Base-by-base conservation (phyloP, 2,329 filamentous ascomycete genomes). In the Aspergillus glaucus region DNA sequence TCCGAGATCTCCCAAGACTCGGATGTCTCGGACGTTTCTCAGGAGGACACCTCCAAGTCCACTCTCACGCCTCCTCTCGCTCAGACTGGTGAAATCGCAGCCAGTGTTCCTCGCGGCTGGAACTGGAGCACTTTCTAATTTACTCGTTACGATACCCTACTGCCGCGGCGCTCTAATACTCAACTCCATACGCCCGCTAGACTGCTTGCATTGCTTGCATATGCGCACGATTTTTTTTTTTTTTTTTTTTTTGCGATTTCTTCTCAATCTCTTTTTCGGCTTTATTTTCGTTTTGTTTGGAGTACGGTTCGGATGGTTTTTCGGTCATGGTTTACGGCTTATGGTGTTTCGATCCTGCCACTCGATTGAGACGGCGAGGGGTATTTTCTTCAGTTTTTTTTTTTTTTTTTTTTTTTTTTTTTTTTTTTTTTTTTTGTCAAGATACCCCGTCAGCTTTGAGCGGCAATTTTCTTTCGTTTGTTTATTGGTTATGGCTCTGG, bases 91-190 rank as follows among this genome's bases (percentile, higher is more conserved):
- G 75, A 77, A 48, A 74, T 77, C 49, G 68, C 78, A 22, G 78
- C 77, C 22, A 81, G 78, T 59, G 72, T 80, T 49, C 78, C 79
- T 46, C 73, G 75, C 46, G 78, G 79, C 58, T 82, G 79, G 79
- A 78, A 78, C 61, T 82, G 79, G 79, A 81, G 79, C 67, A 82
- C 79, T 30, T 82, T 82, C 59, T 82, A 67, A 71, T 47, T 40
- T 43, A 22, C 21, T 44, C 8, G 12, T 15, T 32, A 28, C 47
- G 26, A 39, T 50, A 49, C 49, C 48, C 47, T 47, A 51, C 48
- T 53, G 47, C 42, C 10, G 15, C 26, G 12, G 8, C 22, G 34
- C 6, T 47, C 37, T n/a, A 19, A 19, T 24, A 14, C 21, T 24
- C 21, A 2, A 39, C 28, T 22, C 17, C 17, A 12, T 36, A 14